Evolutionary conservation across 2,329 filamentous ascomycete species (phyloP).

Genomic region (Cryphonectria radicalis): DNA sequence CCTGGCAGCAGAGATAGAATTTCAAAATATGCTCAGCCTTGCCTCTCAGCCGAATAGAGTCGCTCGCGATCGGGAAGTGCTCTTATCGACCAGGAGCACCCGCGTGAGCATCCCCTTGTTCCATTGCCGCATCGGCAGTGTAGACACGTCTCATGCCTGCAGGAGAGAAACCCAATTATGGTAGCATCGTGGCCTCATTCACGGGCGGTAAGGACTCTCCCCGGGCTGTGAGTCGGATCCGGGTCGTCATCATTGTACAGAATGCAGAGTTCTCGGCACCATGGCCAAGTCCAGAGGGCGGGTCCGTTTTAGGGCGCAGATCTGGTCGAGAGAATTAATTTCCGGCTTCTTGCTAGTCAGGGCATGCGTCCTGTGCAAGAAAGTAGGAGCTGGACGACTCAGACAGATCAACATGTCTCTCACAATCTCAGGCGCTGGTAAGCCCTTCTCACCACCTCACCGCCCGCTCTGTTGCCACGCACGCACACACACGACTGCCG

Average conservation of each 20-base stretch:
- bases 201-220: neutral
- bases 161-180: neutral
- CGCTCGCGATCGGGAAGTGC: neutral
- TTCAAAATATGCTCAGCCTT: neutral
- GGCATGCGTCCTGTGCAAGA: neutral
- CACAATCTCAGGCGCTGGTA: neutral
- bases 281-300: neutral
- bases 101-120: neutral
- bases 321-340: neutral
- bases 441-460: neutral
- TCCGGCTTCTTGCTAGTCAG: neutral
- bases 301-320: neutral
- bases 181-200: neutral
- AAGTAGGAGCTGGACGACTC: neutral
- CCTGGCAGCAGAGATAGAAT: neutral
- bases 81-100: neutral
- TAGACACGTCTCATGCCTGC: neutral
- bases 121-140: neutral
- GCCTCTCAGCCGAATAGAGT: neutral
- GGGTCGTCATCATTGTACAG: neutral
- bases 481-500: neutral
- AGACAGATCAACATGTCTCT: neutral
- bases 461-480: neutral
- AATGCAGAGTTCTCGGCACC: neutral
- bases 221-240: constrained; percentile 1